Conservation (phyloP, 1,139 yeast genomes). For the Debaryomyces sp. region DNA sequence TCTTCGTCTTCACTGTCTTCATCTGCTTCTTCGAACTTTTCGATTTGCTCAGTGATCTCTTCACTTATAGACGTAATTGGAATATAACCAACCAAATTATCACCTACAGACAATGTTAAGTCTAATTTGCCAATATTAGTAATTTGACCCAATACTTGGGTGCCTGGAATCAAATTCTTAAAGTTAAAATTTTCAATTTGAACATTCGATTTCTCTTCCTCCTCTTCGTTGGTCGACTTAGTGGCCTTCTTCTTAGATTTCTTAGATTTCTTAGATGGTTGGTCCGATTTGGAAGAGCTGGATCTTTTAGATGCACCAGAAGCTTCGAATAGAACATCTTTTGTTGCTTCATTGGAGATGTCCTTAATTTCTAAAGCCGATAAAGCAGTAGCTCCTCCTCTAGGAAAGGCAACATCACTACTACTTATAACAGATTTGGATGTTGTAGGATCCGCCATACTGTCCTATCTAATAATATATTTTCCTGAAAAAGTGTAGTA, state of each 20-base stretch:
- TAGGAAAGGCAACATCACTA: constrained; percentile 81
- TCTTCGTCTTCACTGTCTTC: constrained; percentile 49
- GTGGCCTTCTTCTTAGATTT: constrained; percentile 40
- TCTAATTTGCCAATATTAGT: constrained; percentile 62
- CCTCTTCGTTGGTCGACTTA: constrained; percentile 22
- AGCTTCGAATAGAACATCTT: constrained; percentile 76
- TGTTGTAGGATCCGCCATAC: constrained; percentile 19
- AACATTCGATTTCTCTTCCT: constrained; percentile 29
- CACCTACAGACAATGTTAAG: constrained; percentile 74
- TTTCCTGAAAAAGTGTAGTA: background rate
- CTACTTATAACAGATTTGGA: constrained; percentile 29
- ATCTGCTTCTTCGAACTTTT: constrained; percentile 44
- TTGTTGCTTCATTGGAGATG: constrained; percentile 88
- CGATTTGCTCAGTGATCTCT: constrained; percentile 60
- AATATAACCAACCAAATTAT: constrained; percentile 76
- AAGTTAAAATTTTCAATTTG: constrained; percentile 64
- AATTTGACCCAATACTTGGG: constrained; percentile 77
- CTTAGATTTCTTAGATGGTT: constrained; percentile 30
- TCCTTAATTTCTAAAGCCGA: constrained; percentile 91
- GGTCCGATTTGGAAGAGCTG: constrained; percentile 24
- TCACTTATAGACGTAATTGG: constrained; percentile 76
- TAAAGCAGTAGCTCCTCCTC: constrained; percentile 90
- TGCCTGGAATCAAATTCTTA: constrained; percentile 67
- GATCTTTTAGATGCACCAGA: constrained; percentile 37
- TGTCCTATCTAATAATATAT: constrained; percentile 4